Conservation (phyloP, 495 filamentous ascomycete species). For the Aspergillus panamensis region DNA sequence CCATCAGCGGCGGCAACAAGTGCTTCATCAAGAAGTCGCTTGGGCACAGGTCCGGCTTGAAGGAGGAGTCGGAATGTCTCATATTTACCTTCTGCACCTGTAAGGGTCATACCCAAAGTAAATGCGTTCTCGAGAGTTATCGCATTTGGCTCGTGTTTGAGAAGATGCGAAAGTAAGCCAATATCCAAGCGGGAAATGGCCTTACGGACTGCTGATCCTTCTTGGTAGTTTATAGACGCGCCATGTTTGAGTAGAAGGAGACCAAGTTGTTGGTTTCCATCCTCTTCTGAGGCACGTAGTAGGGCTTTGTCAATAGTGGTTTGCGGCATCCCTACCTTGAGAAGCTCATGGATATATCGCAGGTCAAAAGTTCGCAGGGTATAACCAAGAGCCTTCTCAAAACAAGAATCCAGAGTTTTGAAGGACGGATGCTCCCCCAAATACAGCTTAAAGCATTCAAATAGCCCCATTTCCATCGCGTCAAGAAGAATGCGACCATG, state of each 20-base stretch:
- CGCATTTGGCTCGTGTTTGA: conserved; percentile 3
- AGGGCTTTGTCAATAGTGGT: conserved; percentile 5
- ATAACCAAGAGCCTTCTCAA: conserved; percentile 9
- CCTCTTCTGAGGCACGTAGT: conserved; percentile 1
- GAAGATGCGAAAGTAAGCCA: conserved; percentile 1
- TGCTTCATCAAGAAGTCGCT: conserved; percentile 11
- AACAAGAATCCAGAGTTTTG: conserved; percentile 2
- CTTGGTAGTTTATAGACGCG: conserved; percentile 13
- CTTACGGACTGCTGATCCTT: conserved; percentile 8
- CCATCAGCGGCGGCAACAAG: conserved; percentile 2
- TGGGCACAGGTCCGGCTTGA: not conserved
- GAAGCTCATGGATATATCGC: conserved; percentile 7
- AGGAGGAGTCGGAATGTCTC: conserved; percentile 6
- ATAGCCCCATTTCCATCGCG: conserved; percentile 10
- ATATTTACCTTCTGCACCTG: not conserved
- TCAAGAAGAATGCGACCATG: conserved; percentile 7
- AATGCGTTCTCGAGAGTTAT: conserved; percentile 9
- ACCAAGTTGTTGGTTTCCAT: conserved; percentile 2
- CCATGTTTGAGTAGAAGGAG: conserved; percentile 2
- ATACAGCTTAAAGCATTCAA: conserved; percentile 13
- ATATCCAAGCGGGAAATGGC: conserved; percentile 6
- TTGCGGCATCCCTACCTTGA: not conserved
- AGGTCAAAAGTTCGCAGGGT: not conserved
- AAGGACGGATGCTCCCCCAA: conserved; percentile 1
- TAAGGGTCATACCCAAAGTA: conserved; percentile 1